phyloP scores from a whole-genome alignment of 2,329 filamentous ascomycete species.

The Microdochium nivale region DNA sequence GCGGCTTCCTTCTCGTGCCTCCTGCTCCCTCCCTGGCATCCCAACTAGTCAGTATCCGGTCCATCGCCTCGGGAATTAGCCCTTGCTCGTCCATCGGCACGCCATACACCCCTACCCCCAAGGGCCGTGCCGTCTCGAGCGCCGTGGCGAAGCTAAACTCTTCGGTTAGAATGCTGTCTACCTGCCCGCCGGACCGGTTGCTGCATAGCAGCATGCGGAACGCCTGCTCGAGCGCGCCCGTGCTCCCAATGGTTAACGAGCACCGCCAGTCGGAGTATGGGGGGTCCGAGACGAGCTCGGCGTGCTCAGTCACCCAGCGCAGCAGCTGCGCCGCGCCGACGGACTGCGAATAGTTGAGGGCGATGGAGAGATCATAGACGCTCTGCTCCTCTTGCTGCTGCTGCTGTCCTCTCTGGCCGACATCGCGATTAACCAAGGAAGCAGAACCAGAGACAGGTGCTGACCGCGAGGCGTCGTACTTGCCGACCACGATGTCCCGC shows the following conservation, averaged over 20 bases:
- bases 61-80: conserved; percentile 40
- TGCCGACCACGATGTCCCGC: conserved; percentile 58
- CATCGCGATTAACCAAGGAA: conserved; percentile 8
- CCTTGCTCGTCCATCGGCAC: conserved; percentile 45
- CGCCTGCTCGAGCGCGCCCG: conserved; percentile 74
- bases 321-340: conserved; percentile 79
- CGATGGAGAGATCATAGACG: conserved; percentile 69
- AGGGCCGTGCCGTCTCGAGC: conserved; percentile 46
- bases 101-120: conserved; percentile 44
- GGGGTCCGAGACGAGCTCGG: conserved; percentile 79
- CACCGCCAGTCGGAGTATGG: conserved; percentile 88
- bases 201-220: conserved; percentile 70
- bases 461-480: conserved; percentile 63
- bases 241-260: conserved; percentile 77
- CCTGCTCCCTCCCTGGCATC: conserved; percentile 27
- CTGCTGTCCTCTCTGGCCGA: background rate
- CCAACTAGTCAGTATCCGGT: conserved; percentile 42
- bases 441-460: background rate
- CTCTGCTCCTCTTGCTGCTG: conserved; percentile 4
- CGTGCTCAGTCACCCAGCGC: conserved; percentile 89
- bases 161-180: conserved; percentile 76
- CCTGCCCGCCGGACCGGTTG: conserved; percentile 33
- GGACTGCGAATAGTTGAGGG: conserved; percentile 89
- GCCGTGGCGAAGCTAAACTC: conserved; percentile 83
- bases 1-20: conserved; percentile 38